Percentiles rank a stretch among this genome's conserved stretches.
These are phyloP conservation scores for Hyphopichia homilentoma DNA, from an alignment of 805 yeast species.

Conservation along the genomic window DNA sequence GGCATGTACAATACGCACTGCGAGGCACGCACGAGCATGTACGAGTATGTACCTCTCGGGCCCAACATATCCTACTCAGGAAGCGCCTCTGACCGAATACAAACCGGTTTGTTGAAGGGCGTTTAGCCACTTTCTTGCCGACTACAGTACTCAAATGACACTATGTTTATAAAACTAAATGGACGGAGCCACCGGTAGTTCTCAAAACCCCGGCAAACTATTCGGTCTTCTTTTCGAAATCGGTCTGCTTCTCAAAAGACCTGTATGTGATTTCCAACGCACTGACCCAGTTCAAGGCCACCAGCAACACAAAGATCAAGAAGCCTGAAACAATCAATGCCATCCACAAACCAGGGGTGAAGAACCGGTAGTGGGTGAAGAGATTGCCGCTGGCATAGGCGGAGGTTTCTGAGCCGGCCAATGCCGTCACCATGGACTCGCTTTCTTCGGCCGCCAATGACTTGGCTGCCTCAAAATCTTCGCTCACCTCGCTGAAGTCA, in stretches of 20 bases:
- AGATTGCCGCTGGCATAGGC: conserved; percentile 34
- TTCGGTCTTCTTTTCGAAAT: conserved; percentile 46
- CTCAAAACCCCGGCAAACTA: too few relatives aligned
- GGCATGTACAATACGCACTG: too few relatives aligned
- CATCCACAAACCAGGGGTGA: conserved; percentile 81
- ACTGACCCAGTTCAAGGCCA: conserved; percentile 70
- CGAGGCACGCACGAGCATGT: too few relatives aligned
- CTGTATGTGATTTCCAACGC: conserved; percentile 74
- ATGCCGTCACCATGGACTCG: conserved; percentile 17
- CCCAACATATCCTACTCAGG: too few relatives aligned
- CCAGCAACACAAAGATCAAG: conserved; percentile 51
- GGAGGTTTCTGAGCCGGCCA: conserved; percentile 9
- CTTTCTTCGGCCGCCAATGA: conserved; percentile 27
- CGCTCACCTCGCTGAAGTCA: conserved; percentile 25
- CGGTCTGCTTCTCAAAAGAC: conserved; percentile 71
- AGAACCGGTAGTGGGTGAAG: conserved; percentile 64
- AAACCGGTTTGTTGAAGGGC: too few relatives aligned
- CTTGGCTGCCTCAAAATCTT: conserved; percentile 31
- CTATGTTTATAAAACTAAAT: too few relatives aligned
- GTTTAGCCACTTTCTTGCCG: too few relatives aligned
- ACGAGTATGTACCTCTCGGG: too few relatives aligned
- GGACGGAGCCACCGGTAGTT: too few relatives aligned
- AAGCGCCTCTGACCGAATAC: too few relatives aligned
- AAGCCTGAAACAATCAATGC: conserved; percentile 62
- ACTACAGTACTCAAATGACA: too few relatives aligned